Evolutionary conservation across 2,329 filamentous ascomycete genomes (phyloP).

Genomic region (Teratosphaeria nubilosa): DNA sequence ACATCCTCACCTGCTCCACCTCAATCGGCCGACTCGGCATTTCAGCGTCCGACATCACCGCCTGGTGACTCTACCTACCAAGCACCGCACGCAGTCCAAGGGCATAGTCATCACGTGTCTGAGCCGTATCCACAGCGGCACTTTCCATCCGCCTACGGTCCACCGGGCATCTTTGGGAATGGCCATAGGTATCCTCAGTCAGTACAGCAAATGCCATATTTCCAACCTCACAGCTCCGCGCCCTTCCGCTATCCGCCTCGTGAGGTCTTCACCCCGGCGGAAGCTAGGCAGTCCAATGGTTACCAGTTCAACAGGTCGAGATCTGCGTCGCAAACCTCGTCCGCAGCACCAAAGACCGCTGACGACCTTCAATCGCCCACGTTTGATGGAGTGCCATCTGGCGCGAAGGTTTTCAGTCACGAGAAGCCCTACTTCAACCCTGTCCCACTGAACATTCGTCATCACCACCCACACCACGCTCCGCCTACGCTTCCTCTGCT

Average conservation of each 20-base stretch:
- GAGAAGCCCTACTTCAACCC: slow-evolving; percentile 4
- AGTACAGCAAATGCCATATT: slow-evolving; percentile 3
- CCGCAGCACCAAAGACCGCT: slow-evolving; percentile 6
- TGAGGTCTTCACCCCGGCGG: slow-evolving; percentile 13
- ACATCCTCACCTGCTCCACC: slow-evolving; percentile 28
- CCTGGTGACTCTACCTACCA: slow-evolving; percentile 1
- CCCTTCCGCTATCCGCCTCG: slow-evolving; percentile 18
- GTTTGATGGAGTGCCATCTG: slow-evolving; percentile 6
- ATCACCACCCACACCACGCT: slow-evolving; percentile 8
- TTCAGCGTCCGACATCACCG: slow-evolving; percentile 9
- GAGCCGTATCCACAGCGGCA: slow-evolving; percentile 10
- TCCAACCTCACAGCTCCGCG: slow-evolving; percentile 9
- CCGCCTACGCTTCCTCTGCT: slow-evolving; percentile 7
- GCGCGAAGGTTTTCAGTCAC: slow-evolving; percentile 6
- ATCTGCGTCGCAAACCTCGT: slow-evolving; percentile 18
- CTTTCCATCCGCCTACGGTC: slow-evolving; percentile 4
- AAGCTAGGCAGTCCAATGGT: slow-evolving; percentile 9
- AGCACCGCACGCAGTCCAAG: slow-evolving; percentile 16
- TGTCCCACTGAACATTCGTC: slow-evolving; percentile 3
- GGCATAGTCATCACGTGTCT: slow-evolving; percentile 19
- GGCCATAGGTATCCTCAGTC: slow-evolving; percentile 8
- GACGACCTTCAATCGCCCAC: slow-evolving; percentile 14
- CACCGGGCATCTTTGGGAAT: slow-evolving; percentile 7
- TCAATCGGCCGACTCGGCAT: slow-evolving; percentile 13
- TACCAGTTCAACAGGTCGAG: slow-evolving; percentile 9